Evolutionary conservation across 2,329 filamentous ascomycete species (phyloP).

Genomic region (Dendrostoma leiphaemia): DNA sequence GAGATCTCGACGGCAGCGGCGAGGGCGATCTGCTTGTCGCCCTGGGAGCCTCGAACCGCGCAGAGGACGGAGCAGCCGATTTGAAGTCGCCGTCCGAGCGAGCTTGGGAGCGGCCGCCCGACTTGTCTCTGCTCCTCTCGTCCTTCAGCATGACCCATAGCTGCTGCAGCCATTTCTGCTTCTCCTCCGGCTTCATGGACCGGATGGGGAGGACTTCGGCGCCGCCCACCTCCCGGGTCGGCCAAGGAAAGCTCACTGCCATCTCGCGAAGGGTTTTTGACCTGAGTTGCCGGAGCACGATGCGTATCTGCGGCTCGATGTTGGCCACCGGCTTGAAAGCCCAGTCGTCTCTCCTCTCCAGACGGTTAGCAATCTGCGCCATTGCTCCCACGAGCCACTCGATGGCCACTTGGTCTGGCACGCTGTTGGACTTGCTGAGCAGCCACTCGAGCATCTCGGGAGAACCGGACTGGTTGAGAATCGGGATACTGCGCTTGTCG

Average conservation of each 20-base stretch:
- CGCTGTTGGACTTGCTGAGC: slow-evolving; percentile 29
- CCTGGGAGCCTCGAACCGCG: neutral
- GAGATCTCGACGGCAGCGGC: neutral
- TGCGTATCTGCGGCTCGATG: slow-evolving; percentile 30
- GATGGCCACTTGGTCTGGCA: slow-evolving; percentile 31
- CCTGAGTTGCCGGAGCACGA: slow-evolving; percentile 31
- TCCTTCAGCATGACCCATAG: slow-evolving; percentile 28
- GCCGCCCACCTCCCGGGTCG: slow-evolving; percentile 33
- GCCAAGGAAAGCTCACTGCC: slow-evolving; percentile 36
- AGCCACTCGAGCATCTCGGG: slow-evolving; percentile 34
- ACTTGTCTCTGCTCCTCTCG: slow-evolving; percentile 17
- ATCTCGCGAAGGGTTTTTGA: slow-evolving; percentile 31
- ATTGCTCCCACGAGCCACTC: slow-evolving; percentile 34
- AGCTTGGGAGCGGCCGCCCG: neutral
- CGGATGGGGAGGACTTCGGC: slow-evolving; percentile 33
- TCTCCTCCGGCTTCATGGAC: slow-evolving; percentile 34
- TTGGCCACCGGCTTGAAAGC: slow-evolving; percentile 28
- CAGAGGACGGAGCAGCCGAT: neutral
- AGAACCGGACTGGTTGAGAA: slow-evolving; percentile 33
- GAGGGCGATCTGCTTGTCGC: neutral
- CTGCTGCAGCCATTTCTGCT: slow-evolving; percentile 32
- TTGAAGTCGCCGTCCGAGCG: neutral
- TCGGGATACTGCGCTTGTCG: slow-evolving; percentile 34
- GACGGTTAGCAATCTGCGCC: slow-evolving; percentile 30
- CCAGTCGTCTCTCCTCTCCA: slow-evolving; percentile 31